Evolutionary conservation across 2,329 filamentous ascomycete species (phyloP).

Genomic region (Colletotrichum falcatum): DNA sequence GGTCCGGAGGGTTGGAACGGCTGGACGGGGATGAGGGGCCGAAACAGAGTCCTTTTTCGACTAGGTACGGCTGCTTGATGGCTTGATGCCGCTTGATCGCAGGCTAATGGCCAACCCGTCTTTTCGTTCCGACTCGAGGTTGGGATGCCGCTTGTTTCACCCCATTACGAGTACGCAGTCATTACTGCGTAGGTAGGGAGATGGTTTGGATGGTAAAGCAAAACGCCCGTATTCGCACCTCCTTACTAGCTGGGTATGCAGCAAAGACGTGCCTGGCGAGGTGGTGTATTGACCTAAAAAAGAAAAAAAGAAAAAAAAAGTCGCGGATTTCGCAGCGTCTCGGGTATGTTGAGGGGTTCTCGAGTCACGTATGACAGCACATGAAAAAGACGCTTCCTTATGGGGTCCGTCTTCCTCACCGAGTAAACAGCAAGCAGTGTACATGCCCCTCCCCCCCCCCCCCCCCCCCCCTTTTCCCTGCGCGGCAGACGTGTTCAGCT

Average conservation of each 20-base stretch:
- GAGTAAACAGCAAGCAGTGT: neutral
- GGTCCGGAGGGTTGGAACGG: slow-evolving; percentile 60
- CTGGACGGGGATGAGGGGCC: slow-evolving; percentile 26
- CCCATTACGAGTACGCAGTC: neutral
- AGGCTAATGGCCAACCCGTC: slow-evolving; percentile 23
- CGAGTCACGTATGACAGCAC: neutral
- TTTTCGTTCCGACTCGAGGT: neutral
- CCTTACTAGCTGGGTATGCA: too few relatives aligned
- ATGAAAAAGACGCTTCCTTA: neutral
- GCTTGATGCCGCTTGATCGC: too few relatives aligned
- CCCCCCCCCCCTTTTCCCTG: neutral
- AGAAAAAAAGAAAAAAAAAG: too few relatives aligned
- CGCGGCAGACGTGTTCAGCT: slow-evolving; percentile 24
- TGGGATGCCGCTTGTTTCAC: neutral
- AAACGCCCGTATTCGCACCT: too few relatives aligned
- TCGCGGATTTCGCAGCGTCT: neutral
- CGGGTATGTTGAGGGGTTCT: neutral
- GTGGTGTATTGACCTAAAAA: too few relatives aligned
- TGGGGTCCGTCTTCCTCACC: neutral
- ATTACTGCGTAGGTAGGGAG: neutral
- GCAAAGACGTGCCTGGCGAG: too few relatives aligned
- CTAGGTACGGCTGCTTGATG: too few relatives aligned
- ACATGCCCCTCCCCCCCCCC: neutral
- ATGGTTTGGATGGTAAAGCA: neutral
- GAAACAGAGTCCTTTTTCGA: slow-evolving; percentile 6